Conservation (phyloP, 768 basidiomycete species). For the Mycena maculata region DNA sequence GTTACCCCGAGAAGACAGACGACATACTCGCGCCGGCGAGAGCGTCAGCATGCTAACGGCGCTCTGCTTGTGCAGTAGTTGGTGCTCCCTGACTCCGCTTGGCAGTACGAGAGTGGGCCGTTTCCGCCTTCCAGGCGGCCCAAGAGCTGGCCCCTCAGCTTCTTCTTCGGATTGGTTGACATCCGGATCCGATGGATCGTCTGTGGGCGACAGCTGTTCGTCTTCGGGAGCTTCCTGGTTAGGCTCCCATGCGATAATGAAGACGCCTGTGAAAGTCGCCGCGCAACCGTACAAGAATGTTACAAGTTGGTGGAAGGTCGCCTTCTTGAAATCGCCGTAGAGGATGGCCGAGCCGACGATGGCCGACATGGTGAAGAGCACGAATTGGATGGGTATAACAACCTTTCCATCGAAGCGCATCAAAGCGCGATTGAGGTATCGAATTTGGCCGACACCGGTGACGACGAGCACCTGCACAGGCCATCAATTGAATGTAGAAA, state of each 20-base stretch:
- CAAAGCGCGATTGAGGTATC: constrained; percentile 86
- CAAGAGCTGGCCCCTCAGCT: constrained; percentile 34
- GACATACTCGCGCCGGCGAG: constrained; percentile 76
- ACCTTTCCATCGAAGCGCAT: constrained; percentile 95
- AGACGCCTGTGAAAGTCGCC: constrained; percentile 92
- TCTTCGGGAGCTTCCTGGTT: constrained; percentile 42
- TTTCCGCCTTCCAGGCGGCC: constrained; percentile 5
- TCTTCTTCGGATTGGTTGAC: constrained; percentile 43
- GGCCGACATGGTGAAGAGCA: constrained; percentile 92
- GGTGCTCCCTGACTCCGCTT: constrained; percentile 57
- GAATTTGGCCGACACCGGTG: constrained; percentile 87
- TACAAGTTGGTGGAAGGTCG: constrained; percentile 83
- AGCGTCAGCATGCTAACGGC: constrained; percentile 72
- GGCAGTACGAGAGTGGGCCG: constrained; percentile 58
- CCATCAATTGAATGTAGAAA: background rate
- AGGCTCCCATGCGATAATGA: constrained; percentile 82
- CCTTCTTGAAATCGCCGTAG: constrained; percentile 91
- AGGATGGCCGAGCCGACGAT: constrained; percentile 94
- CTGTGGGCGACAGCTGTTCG: constrained; percentile 45
- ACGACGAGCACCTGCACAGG: constrained; percentile 66
- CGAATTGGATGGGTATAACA: constrained; percentile 96
- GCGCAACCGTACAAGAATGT: constrained; percentile 89
- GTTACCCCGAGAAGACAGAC: background rate
- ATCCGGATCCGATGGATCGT: constrained; percentile 38
- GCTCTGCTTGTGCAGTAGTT: constrained; percentile 65